phyloP scores from a whole-genome alignment of 805 yeast species.

The Cyberlindnera bimundalis region DNA sequence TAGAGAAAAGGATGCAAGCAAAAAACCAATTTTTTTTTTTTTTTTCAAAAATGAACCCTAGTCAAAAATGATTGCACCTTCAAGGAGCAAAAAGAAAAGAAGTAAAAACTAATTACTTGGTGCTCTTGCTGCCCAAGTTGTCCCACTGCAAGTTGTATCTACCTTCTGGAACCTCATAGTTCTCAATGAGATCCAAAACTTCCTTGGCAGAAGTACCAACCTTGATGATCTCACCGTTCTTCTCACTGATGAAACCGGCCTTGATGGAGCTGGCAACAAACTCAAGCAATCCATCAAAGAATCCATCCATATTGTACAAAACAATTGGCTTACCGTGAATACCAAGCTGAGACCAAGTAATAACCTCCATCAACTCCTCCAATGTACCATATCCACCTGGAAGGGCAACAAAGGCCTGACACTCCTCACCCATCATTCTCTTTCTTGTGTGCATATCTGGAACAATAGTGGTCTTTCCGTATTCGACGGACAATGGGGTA shows the following conservation, averaged over 20 bases:
- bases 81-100: too few relatives aligned
- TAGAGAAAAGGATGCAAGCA: too few relatives aligned
- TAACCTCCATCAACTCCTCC: conserved; percentile 86
- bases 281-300: conserved; percentile 63
- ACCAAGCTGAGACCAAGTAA: conserved; percentile 88
- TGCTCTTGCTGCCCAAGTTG: conserved; percentile 22
- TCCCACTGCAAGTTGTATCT: conserved; percentile 73
- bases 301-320: conserved; percentile 74
- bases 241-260: conserved; percentile 64
- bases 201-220: conserved; percentile 69
- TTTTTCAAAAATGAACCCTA: too few relatives aligned
- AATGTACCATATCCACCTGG: conserved; percentile 93
- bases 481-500: conserved; percentile 52
- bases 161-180: conserved; percentile 66
- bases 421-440: conserved; percentile 79
- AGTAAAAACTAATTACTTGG: neutral
- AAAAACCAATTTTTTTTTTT: too few relatives aligned
- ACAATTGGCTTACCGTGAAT: conserved; percentile 82
- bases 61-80: too few relatives aligned
- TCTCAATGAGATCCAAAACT: conserved; percentile 57
- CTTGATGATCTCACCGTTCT: conserved; percentile 63
- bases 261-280: conserved; percentile 59
- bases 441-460: conserved; percentile 89
- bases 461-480: conserved; percentile 79
- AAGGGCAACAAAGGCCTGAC: conserved; percentile 83